Base-by-base conservation (phyloP, 1,139 yeast genomes). In the Wickerhamomyces sp. region DNA sequence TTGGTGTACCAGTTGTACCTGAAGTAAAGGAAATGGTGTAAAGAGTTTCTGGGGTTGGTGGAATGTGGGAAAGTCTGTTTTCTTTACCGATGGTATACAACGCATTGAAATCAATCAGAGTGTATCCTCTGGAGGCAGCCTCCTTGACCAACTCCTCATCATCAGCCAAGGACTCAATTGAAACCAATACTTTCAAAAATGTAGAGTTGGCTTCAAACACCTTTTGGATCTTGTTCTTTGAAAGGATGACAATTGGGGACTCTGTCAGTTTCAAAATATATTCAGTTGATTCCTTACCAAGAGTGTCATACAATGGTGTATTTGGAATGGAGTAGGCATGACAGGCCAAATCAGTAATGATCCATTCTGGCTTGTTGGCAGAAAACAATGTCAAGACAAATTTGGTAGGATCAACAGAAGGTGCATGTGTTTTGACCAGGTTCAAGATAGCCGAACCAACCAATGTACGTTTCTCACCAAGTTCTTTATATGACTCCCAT, bases 1-100 rank as follows among this genome's bases (percentile, higher is more conserved):
- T 73, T 21, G 80, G 80, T 25, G 57, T 53, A 25, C 77, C 77
- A 4, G 78, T 71, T 15, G 80, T 74, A 33, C 80, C 80, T 5
- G 76, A 70, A 11, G 80, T 74, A 52, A 71, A 73, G 9, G 72
- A 61, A 39, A 73, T 67, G 24, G 77, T 70, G 51, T 67, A 71
- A 26, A 62, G 39, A 13, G 72, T 58, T 5, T 68, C 67, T 2
- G 75, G 68, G 2, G 49, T 52, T 28, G 77, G 72, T 5, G 64
- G 60, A 23, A 59, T 49, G 35, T 62, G 66, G 6, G 62, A 62
- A 41, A 59, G 57, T 14, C 39, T 40, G 25, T 65, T 50, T 38
- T 57, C 58, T 23, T 36, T 26, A 32, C 78, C 78, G 16, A 70
- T 50, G 28, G 53, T 51, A 27, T 60, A 53, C 13, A 70, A 59